Percentiles rank a stretch among this genome's conserved stretches.
Evolutionary conservation across 306 rosid genomes (phyloP).

Genomic region (Casuarina glauca): DNA sequence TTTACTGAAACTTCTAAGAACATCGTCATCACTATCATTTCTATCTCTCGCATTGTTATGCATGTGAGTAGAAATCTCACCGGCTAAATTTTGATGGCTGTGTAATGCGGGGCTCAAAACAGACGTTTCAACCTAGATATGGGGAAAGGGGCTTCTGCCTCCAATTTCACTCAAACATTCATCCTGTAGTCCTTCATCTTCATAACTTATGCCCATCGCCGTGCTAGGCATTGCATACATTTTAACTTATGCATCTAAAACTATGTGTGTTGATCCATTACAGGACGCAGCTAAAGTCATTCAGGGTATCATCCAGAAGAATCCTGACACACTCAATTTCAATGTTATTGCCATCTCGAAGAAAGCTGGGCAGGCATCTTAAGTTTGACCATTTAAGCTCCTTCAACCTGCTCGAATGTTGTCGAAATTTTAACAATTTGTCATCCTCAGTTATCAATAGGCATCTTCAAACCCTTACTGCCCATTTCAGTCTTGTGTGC

Average conservation of each 20-base stretch:
- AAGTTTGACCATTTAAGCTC: slow-evolving; percentile 1
- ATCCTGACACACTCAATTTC: slow-evolving; percentile 68
- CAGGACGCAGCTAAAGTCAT: slow-evolving; percentile 84
- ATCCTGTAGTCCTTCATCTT: background rate
- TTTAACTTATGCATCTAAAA: background rate
- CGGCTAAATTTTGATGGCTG: background rate
- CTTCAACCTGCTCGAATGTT: background rate
- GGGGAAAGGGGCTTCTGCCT: background rate
- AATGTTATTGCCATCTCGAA: slow-evolving; percentile 77
- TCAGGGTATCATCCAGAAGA: slow-evolving; percentile 61
- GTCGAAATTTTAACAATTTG: slow-evolving; percentile 15
- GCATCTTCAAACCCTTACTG: slow-evolving; percentile 6
- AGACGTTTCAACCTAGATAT: background rate
- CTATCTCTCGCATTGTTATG: background rate
- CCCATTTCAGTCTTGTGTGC: background rate
- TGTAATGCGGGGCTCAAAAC: background rate
- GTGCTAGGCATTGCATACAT: background rate
- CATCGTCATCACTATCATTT: background rate
- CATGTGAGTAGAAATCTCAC: background rate
- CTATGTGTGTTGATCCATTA: background rate
- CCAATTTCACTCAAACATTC: background rate
- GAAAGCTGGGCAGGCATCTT: slow-evolving; percentile 33
- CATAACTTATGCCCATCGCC: background rate
- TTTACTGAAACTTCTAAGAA: background rate
- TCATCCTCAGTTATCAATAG: slow-evolving; percentile 10